Evolutionary conservation across 257 asterid species (phyloP).

Genomic region (Ballota nigra): DNA sequence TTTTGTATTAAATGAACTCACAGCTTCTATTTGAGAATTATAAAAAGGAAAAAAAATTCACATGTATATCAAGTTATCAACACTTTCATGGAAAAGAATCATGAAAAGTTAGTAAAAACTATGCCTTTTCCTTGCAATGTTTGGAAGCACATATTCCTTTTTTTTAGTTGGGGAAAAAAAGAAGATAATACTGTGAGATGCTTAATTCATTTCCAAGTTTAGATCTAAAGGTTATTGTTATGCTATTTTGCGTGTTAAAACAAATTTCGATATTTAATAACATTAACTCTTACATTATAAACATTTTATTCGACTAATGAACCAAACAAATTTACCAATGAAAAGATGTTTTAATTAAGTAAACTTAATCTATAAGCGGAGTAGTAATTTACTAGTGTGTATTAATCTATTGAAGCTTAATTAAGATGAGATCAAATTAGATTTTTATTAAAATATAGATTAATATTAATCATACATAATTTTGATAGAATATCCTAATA

Average conservation of each 20-base stretch:
- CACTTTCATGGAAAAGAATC: background rate
- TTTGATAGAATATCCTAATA: too few relatives aligned
- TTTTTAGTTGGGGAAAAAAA: background rate
- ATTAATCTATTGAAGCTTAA: too few relatives aligned
- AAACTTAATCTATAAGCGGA: too few relatives aligned
- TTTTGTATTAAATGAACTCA: background rate
- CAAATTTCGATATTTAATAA: too few relatives aligned
- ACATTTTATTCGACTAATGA: too few relatives aligned
- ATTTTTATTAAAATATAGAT: too few relatives aligned
- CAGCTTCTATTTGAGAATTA: background rate
- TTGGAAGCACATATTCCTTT: conserved; percentile 20
- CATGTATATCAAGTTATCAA: background rate
- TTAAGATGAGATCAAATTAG: background rate
- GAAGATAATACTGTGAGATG: background rate
- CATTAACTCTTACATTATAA: too few relatives aligned
- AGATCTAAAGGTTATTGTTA: background rate
- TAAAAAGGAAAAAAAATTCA: background rate
- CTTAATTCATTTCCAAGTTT: background rate
- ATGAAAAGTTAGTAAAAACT: background rate
- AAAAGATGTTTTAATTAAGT: too few relatives aligned
- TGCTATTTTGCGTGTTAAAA: too few relatives aligned
- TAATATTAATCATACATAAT: too few relatives aligned
- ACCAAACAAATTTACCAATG: too few relatives aligned
- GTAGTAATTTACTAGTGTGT: too few relatives aligned
- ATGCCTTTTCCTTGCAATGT: conserved; percentile 3